phyloP scores from a whole-genome alignment of 2,329 filamentous ascomycete genomes.

The Neopestalotiopsis sp. region DNA sequence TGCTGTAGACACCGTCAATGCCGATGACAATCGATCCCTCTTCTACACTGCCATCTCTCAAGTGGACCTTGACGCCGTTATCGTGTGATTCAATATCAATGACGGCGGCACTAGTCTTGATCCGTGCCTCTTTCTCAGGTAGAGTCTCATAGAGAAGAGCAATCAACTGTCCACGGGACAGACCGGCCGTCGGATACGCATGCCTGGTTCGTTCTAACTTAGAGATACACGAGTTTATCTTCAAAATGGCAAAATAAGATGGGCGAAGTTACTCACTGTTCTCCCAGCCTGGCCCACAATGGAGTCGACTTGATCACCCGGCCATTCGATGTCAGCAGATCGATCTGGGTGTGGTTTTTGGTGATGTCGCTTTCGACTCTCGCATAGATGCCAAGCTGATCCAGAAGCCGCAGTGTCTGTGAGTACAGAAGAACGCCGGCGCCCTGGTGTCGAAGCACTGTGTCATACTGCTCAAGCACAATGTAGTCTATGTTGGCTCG shows the following conservation, averaged over 20 bases:
- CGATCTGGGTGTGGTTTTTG: not conserved
- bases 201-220: not conserved
- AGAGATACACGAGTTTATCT: not conserved
- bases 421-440: conserved; percentile 12
- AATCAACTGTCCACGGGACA: not conserved
- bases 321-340: not conserved
- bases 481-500: conserved; percentile 13
- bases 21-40: conserved; percentile 20
- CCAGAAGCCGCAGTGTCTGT: conserved; percentile 6
- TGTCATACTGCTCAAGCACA: conserved; percentile 1
- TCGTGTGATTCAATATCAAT: not conserved
- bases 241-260: not conserved
- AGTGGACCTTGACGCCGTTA: not conserved
- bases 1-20: conserved; percentile 15
- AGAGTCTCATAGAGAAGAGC: conserved; percentile 1
- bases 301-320: not conserved
- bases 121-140: not conserved
- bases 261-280: not conserved
- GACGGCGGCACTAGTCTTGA: not conserved
- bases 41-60: conserved; percentile 20
- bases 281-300: not conserved
- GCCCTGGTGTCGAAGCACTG: not conserved
- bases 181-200: not conserved
- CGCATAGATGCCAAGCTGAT: conserved; percentile 8
- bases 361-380: not conserved